A percentile compares a stretch with the other conserved stretches of the same genome.
Evolutionary conservation across 1,284 basidiomycete genomes (phyloP).

Genomic region (Pisolithus thermaeus): DNA sequence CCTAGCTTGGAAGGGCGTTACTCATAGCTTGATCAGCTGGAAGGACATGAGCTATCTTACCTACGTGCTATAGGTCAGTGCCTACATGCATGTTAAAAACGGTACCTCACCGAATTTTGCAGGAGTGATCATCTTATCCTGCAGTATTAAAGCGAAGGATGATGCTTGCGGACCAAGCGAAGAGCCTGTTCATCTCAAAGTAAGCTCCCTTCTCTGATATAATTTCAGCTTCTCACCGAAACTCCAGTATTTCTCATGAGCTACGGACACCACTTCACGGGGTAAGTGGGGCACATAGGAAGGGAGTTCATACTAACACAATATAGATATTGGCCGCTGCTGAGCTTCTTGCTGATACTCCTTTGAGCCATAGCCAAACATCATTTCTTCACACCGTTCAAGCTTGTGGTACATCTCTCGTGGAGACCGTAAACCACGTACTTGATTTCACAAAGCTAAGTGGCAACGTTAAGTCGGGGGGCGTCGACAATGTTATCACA

Average conservation of each 20-base stretch:
- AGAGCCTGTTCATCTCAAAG: constrained; percentile 89
- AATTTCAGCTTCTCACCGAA: constrained; percentile 6
- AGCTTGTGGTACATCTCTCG: constrained; percentile 80
- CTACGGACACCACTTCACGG: constrained; percentile 87
- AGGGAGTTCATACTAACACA: constrained; percentile 6
- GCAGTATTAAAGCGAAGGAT: constrained; percentile 91
- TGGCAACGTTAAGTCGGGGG: constrained; percentile 75
- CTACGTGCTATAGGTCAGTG: constrained; percentile 73
- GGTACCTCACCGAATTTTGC: constrained; percentile 9
- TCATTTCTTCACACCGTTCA: constrained; percentile 88
- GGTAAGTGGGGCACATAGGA: constrained; percentile 32
- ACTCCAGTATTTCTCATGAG: constrained; percentile 85
- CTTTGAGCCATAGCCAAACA: constrained; percentile 73
- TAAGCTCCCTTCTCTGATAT: constrained; percentile 31
- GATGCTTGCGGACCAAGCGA: constrained; percentile 91
- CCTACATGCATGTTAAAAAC: constrained; percentile 1
- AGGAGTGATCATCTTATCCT: constrained; percentile 91
- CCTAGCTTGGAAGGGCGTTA: background rate
- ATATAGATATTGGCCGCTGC: constrained; percentile 81
- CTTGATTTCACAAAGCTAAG: constrained; percentile 95
- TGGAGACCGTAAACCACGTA: constrained; percentile 93
- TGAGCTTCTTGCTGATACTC: constrained; percentile 81
- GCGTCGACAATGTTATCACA: constrained; percentile 68
- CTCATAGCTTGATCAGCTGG: constrained; percentile 46
- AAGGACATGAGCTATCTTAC: constrained; percentile 92